These are phyloP conservation scores for Mycena epipterygia DNA, from an alignment of 768 basidiomycete species.

Conservation along the genomic window DNA sequence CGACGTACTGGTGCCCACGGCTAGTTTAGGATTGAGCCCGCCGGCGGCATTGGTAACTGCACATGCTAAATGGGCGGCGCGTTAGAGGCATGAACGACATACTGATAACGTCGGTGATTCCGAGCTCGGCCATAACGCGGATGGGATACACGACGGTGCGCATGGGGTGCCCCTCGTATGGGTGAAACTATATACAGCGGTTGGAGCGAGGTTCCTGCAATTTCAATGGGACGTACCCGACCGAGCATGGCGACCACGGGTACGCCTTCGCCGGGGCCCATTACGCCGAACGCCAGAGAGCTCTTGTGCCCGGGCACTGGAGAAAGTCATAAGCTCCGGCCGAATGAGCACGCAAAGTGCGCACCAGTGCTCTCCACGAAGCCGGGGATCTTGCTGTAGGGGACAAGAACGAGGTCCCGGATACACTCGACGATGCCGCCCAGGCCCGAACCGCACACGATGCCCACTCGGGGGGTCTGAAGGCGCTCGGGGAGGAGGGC, in stretches of 20 bases:
- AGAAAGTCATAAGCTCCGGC: slow-evolving; percentile 1
- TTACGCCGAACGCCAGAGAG: slow-evolving; percentile 81
- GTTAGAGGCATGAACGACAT: slow-evolving; percentile 45
- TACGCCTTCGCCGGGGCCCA: slow-evolving; percentile 73
- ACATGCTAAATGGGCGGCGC: not conserved
- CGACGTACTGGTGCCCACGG: slow-evolving; percentile 85
- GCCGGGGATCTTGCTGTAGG: slow-evolving; percentile 78
- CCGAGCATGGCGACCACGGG: slow-evolving; percentile 94
- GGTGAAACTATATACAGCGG: slow-evolving; percentile 72
- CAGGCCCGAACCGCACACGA: slow-evolving; percentile 91
- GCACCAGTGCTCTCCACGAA: slow-evolving; percentile 85
- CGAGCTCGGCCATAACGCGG: slow-evolving; percentile 82
- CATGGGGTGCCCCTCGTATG: slow-evolving; percentile 86
- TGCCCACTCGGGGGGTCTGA: slow-evolving; percentile 76
- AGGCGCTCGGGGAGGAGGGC: slow-evolving; percentile 54
- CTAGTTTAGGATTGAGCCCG: slow-evolving; percentile 77
- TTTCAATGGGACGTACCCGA: slow-evolving; percentile 63
- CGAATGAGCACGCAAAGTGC: slow-evolving; percentile 27
- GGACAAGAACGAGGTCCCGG: slow-evolving; percentile 68
- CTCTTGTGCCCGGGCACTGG: slow-evolving; percentile 88
- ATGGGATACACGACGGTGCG: slow-evolving; percentile 83
- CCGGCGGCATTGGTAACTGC: slow-evolving; percentile 93
- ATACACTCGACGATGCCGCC: slow-evolving; percentile 78
- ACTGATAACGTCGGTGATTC: slow-evolving; percentile 84
- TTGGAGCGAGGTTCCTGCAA: not conserved